Percentiles rank a stretch among this genome's conserved stretches.
Conservation (phyloP, 78 protist species). For the Acrasis kona region DNA sequence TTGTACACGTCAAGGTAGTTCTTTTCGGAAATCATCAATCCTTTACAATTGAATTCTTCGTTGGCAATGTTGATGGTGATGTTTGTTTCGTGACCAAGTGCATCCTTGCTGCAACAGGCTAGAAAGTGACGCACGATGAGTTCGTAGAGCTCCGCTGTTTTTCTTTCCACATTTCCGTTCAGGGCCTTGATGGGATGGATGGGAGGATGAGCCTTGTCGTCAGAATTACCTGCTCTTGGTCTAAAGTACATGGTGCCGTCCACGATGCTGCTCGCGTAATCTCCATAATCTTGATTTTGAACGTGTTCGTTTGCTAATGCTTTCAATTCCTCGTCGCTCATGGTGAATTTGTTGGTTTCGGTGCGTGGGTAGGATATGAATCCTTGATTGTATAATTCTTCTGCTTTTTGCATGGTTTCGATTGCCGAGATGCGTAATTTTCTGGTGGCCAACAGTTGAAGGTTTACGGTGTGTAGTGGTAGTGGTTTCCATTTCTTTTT, state of each 20-base stretch:
- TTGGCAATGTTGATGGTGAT: slow-evolving; percentile 34
- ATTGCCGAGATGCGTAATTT: slow-evolving; percentile 58
- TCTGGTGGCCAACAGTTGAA: slow-evolving; percentile 73
- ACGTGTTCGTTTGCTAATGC: slow-evolving; percentile 20
- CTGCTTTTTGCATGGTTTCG: slow-evolving; percentile 51
- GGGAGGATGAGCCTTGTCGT: slow-evolving; percentile 97
- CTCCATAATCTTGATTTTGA: slow-evolving; percentile 51
- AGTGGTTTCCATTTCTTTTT: slow-evolving; percentile 62
- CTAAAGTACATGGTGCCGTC: slow-evolving; percentile 36
- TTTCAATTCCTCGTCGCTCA: slow-evolving; percentile 38
- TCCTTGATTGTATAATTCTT: slow-evolving; percentile 80
- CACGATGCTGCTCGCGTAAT: slow-evolving; percentile 32
- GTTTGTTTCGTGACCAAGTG: slow-evolving; percentile 73
- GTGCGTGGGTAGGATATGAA: slow-evolving; percentile 94
- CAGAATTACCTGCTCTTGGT: slow-evolving; percentile 73
- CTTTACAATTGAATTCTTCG: slow-evolving; percentile 8
- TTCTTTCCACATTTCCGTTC: too few species aligned
- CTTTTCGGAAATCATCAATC: slow-evolving; percentile 49
- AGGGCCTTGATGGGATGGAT: slow-evolving; percentile 83
- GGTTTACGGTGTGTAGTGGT: slow-evolving; percentile 89
- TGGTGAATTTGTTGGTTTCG: background rate
- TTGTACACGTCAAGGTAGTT: slow-evolving; percentile 75
- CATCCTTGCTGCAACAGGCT: slow-evolving; percentile 88
- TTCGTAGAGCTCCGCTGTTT: slow-evolving; percentile 59
- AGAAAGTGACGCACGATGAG: slow-evolving; percentile 86